Percentiles rank a stretch among this genome's conserved stretches.
phyloP scores from a whole-genome alignment of 345 rosid species.

The Eucalyptus brandiana region DNA sequence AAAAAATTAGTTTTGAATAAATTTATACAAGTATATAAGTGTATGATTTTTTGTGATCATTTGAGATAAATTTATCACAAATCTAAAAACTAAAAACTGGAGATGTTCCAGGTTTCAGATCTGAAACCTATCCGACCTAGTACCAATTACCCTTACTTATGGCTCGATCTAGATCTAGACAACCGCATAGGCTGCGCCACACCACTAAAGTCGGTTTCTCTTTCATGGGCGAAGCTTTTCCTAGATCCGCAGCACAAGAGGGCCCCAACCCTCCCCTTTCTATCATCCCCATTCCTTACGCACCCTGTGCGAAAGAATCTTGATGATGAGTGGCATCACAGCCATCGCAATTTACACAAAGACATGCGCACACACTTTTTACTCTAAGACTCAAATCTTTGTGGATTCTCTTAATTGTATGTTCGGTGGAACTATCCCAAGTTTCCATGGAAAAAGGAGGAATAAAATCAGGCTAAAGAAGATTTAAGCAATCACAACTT shows the following conservation, averaged over 20 bases:
- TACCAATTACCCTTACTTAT: rapidly evolving
- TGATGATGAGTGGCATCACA: neutral
- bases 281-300: neutral
- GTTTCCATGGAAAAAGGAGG: neutral
- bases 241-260: neutral
- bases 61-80: too few relatives aligned
- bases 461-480: neutral
- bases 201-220: neutral
- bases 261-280: neutral
- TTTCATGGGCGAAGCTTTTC: neutral
- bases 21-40: too few relatives aligned
- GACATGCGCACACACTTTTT: neutral
- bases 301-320: neutral
- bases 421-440: neutral
- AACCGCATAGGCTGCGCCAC: neutral
- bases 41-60: too few relatives aligned
- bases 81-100: too few relatives aligned
- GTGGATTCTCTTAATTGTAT: neutral
- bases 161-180: neutral
- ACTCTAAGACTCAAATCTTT: neutral
- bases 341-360: neutral
- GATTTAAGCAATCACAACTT: neutral
- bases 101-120: rapidly evolving
- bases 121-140: rapidly evolving
- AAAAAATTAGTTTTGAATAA: too few relatives aligned